phyloP scores from a whole-genome alignment of 23 red algal genomes.

The Gracilaria vermiculophylla region DNA sequence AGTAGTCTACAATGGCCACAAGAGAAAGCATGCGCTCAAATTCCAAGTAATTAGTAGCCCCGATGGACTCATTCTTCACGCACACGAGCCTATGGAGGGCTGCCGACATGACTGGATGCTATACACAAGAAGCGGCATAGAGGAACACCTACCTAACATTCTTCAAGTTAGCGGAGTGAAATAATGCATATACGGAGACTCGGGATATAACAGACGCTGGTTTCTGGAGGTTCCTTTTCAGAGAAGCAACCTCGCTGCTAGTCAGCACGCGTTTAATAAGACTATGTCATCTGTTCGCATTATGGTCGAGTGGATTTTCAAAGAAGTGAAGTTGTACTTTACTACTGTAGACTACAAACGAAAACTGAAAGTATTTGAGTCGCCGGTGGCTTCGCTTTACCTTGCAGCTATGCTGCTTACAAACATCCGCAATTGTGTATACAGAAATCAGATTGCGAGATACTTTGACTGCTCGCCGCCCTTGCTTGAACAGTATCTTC shows the following conservation, averaged over 20 bases:
- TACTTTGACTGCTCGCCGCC: neutral
- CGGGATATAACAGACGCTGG: neutral
- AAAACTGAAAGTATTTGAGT: neutral
- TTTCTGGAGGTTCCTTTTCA: slow-evolving; percentile 6
- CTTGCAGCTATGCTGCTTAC: neutral
- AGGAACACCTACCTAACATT: no score
- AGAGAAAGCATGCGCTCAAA: no score
- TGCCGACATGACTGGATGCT: no score
- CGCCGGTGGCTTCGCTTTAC: neutral
- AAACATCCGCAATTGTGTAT: slow-evolving; percentile 10
- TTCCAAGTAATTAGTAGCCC: no score
- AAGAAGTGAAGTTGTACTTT: slow-evolving; percentile 12
- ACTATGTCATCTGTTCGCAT: neutral
- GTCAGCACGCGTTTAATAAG: neutral
- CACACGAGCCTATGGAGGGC: no score
- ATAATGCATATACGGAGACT: slow-evolving; percentile 5
- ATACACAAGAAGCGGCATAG: no score
- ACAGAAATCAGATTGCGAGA: neutral
- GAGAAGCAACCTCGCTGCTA: neutral
- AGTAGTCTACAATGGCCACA: no score
- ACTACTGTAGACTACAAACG: neutral
- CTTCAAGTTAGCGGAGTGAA: no score
- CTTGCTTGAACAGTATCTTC: neutral
- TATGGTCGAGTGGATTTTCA: neutral
- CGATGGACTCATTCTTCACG: no score